Base-by-base conservation (phyloP, 1,284 basidiomycete genomes). In the Coriolopsis trogii region DNA sequence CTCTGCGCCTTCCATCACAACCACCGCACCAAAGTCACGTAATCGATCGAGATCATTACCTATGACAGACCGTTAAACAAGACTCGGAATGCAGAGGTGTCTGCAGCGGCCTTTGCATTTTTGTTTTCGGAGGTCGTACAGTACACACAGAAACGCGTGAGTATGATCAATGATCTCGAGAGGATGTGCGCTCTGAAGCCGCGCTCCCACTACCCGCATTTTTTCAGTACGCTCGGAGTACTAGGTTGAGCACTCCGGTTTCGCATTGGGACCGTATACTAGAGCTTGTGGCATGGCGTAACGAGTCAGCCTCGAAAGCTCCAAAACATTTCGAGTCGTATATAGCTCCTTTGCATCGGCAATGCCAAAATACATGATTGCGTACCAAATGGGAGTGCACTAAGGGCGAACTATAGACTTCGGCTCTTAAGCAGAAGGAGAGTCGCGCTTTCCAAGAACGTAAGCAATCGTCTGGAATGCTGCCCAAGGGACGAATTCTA, bases 111-210 rank as follows among this genome's bases (percentile, higher is more conserved):
- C 1, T 95, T 92, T 70, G 82, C 89, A 0, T 97, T 96, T 66
- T 76, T 97, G 56, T 94, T 97, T 70, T 90, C 91, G 8, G 94
- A 97, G 72, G 79, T 95, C 18, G 86, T 98, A 1, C 88, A 93
- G 66, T 99, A 99, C 70, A 95, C 93, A 1, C 96, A 99, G 73
- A 93, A 91, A 64, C 81, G 94, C 46, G 96, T 98, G 46, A 87
- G 83, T 60, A 96, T 95, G 8, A 95, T 99, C 55, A 88, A 91
- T 63, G 96, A 99, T 67, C 79, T 99, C 51, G 97, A 99, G 72
- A 81, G 89, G 41, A 66, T 71, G 71, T 72, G 15, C 41, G 63
- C n/a, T n/a, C n/a, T n/a, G n/a, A n/a, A n/a, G n/a, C n/a, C n/a
- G n/a, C n/a, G n/a, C n/a, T n/a, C n/a, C n/a, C n/a, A n/a, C n/a